These are phyloP conservation scores for Fusarium lateritium DNA, from an alignment of 2,329 filamentous ascomycete species.

Conservation along the genomic window DNA sequence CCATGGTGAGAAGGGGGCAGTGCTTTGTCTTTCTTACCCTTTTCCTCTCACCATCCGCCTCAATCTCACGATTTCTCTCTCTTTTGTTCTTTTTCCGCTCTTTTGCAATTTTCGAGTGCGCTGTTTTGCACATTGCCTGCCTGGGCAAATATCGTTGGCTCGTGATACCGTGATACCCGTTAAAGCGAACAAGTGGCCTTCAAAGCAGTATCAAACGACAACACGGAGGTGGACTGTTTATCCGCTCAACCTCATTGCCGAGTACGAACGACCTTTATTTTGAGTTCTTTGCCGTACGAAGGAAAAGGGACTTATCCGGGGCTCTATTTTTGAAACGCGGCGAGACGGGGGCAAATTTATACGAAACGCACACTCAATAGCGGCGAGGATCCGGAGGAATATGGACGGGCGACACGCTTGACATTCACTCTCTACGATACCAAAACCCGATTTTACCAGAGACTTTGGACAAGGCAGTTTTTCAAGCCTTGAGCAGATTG, in stretches of 20 bases:
- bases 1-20: slow-evolving; percentile 29
- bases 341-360: neutral
- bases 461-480: neutral
- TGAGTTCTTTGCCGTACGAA: neutral
- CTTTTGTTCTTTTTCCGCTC: neutral
- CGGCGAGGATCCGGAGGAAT: slow-evolving; percentile 10
- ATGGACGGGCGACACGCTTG: slow-evolving; percentile 10
- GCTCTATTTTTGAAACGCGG: slow-evolving; percentile 3
- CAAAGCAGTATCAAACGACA: neutral
- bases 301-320: neutral
- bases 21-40: slow-evolving; percentile 19
- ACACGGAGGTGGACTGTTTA: neutral
- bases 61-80: neutral
- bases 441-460: neutral
- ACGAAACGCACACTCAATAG: slow-evolving; percentile 21
- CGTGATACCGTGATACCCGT: slow-evolving; percentile 1
- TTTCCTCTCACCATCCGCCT: slow-evolving; percentile 5
- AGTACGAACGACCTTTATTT: slow-evolving; percentile 10
- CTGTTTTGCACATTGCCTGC: neutral
- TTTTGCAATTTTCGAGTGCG: neutral
- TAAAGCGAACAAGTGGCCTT: neutral
- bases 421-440: neutral
- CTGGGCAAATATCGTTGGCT: neutral
- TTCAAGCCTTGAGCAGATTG: slow-evolving; percentile 3
- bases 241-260: slow-evolving; percentile 11